These are phyloP conservation scores for Mycena rosella DNA, from an alignment of 768 basidiomycete species.

Conservation along the genomic window DNA sequence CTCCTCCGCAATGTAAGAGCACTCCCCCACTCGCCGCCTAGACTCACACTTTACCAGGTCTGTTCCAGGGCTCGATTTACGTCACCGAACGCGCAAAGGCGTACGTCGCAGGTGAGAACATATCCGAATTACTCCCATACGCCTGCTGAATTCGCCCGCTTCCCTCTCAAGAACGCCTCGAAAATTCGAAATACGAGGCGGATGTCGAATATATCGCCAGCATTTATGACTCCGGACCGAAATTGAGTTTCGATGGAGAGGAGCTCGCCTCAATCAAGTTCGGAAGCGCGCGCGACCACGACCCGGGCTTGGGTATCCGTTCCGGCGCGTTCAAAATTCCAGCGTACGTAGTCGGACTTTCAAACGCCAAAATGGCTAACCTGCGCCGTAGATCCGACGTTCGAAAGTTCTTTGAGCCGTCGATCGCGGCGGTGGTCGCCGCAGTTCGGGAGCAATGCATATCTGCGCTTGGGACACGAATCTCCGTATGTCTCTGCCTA, in stretches of 20 bases:
- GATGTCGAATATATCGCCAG: slow-evolving; percentile 56
- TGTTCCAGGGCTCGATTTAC: slow-evolving; percentile 65
- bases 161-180: slow-evolving; percentile 51
- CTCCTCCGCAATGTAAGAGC: slow-evolving; percentile 57
- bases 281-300: slow-evolving; percentile 57
- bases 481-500: slow-evolving; percentile 44
- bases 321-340: slow-evolving; percentile 61
- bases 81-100: slow-evolving; percentile 59
- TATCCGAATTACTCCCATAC: background rate
- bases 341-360: slow-evolving; percentile 40
- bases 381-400: slow-evolving; percentile 52
- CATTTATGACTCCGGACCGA: slow-evolving; percentile 62
- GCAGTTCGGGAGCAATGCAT: slow-evolving; percentile 50
- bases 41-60: slow-evolving; percentile 51
- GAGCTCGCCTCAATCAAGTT: slow-evolving; percentile 62
- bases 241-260: slow-evolving; percentile 54
- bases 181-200: slow-evolving; percentile 53
- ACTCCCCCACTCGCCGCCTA: background rate
- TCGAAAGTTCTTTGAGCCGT: slow-evolving; percentile 58
- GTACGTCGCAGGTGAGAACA: slow-evolving; percentile 54
- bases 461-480: slow-evolving; percentile 39
- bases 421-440: slow-evolving; percentile 51
- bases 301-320: slow-evolving; percentile 54
- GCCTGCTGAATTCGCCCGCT: background rate
- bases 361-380: background rate